Percentiles rank a stretch among this genome's conserved stretches.
Conservation (phyloP, 441 rosid genomes). For the Syzygium malaccense region DNA sequence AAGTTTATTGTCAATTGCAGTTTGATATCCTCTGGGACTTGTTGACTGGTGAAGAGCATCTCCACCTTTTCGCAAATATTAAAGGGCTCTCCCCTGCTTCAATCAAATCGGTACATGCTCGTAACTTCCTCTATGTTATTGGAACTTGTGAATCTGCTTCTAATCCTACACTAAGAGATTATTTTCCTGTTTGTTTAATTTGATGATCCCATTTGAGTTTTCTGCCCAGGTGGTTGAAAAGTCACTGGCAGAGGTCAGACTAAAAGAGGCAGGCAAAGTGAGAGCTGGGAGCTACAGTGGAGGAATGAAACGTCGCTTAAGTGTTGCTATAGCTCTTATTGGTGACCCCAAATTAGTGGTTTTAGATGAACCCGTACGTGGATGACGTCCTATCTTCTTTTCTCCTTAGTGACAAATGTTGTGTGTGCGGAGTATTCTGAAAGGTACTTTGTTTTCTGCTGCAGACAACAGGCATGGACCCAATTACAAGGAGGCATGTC, state of each 20-base stretch:
- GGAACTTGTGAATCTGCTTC: background rate
- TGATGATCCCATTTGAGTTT: background rate
- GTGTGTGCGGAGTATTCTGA: background rate
- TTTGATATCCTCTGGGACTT: slow-evolving; percentile 96
- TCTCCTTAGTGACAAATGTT: background rate
- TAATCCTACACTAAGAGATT: background rate
- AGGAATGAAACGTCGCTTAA: slow-evolving; percentile 94
- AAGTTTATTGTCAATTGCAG: slow-evolving; percentile 22
- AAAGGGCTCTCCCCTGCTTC: slow-evolving; percentile 70
- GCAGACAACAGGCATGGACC: slow-evolving; percentile 92
- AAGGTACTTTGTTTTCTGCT: background rate
- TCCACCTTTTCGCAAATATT: slow-evolving; percentile 75
- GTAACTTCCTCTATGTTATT: background rate
- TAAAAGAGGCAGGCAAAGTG: slow-evolving; percentile 51
- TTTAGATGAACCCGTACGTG: slow-evolving; percentile 77
- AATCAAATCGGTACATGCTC: slow-evolving; percentile 43
- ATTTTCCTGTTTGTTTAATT: background rate
- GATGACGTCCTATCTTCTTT: background rate
- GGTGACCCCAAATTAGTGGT: slow-evolving; percentile 88
- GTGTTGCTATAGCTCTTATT: slow-evolving; percentile 85
- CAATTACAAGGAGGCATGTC: slow-evolving; percentile 87
- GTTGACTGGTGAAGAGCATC: slow-evolving; percentile 80
- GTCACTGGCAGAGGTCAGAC: slow-evolving; percentile 66
- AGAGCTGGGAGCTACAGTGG: slow-evolving; percentile 96
- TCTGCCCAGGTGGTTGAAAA: slow-evolving; percentile 48